Base-by-base conservation (phyloP, 176 grass and related monocot genomes). In the Cenchrus americanus region DNA sequence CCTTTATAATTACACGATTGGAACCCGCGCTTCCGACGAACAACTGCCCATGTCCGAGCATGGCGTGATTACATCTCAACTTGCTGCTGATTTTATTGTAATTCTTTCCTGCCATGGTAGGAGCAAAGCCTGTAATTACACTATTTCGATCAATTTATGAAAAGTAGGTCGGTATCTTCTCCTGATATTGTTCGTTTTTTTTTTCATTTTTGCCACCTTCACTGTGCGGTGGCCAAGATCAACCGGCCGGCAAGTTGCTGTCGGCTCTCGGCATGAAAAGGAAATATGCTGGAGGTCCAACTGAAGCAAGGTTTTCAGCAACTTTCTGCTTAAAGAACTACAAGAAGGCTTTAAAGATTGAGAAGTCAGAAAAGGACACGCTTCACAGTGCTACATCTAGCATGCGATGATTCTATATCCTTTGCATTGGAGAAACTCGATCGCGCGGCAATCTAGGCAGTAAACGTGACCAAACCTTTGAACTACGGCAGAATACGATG, bases 291-390 rank as follows among this genome's bases (percentile, higher is more conserved):
- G 8, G 50, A 53, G 48, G 15, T 13, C 47, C 23, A 9, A 17
- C 1, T 52, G 15, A 30, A 73, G 47, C 71, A 53, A 30, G 2
- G 18, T 30, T 73, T 50, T 34, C 24, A 4, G 14, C 23, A 75
- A 75, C 72, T 57, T 57, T 21, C 51, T n/a, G 30, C n/a, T 57
- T 75, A 57, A 57, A 80, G 47, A 80, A 67, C 54, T 1, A 53
- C 14, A 41, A 10, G 2, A 41, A 10, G 2, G n/a, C 13, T 18
- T 69, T 55, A 69, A 81, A 57, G n/a, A 57, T 43, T 26, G 78
- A 69, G 49, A 57, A 69, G 65, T 81, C 79, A 81, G 65, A 81
- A 42, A 69, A 78, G 21, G 15, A 58, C 79, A 81, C 79, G 79
- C 14, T 44, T 69, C 57, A 57, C 64, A 58, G 12, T 57, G 79